Percentiles rank a stretch among this genome's conserved stretches.
These are phyloP conservation scores for Claviceps monticola DNA, from an alignment of 2,329 filamentous ascomycete species.

Conservation along the genomic window DNA sequence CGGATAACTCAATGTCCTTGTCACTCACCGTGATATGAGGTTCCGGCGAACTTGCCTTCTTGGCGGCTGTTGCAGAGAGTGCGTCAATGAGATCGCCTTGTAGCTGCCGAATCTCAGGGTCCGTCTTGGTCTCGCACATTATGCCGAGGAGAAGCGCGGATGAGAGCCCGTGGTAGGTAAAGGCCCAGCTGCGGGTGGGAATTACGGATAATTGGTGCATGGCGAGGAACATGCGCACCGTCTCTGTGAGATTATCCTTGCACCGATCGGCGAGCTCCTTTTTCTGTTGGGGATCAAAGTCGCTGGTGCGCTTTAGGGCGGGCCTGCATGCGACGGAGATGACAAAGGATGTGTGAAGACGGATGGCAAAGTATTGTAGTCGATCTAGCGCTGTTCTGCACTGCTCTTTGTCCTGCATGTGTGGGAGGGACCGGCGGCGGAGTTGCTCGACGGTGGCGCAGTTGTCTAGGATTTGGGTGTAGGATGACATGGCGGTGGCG, in stretches of 20 bases:
- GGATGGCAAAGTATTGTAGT: constrained; percentile 48
- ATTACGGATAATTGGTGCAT: constrained; percentile 57
- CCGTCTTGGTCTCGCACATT: constrained; percentile 46
- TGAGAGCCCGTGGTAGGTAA: constrained; percentile 53
- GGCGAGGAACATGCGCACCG: constrained; percentile 53
- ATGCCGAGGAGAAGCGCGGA: constrained; percentile 52
- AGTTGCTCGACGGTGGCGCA: constrained; percentile 41
- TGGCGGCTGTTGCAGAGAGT: constrained; percentile 49
- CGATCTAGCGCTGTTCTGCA: constrained; percentile 51
- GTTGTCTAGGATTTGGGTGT: constrained; percentile 42
- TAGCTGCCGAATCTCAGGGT: constrained; percentile 47
- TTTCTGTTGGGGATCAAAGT: constrained; percentile 38
- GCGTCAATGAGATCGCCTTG: constrained; percentile 51
- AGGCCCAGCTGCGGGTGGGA: constrained; percentile 53
- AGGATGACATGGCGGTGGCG: constrained; percentile 32
- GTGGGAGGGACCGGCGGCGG: constrained; percentile 32
- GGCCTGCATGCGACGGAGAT: constrained; percentile 52
- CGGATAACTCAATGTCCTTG: constrained; percentile 47
- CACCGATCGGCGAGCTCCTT: constrained; percentile 41
- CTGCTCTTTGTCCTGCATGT: constrained; percentile 45
- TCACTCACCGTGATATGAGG: constrained; percentile 40
- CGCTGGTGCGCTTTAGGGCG: constrained; percentile 41
- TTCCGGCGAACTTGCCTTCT: constrained; percentile 41
- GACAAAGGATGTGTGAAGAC: constrained; percentile 51
- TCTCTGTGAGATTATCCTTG: constrained; percentile 49